phyloP scores from a whole-genome alignment of 192 early-diverging fungal species.

The Ambispora gerdemannii region DNA sequence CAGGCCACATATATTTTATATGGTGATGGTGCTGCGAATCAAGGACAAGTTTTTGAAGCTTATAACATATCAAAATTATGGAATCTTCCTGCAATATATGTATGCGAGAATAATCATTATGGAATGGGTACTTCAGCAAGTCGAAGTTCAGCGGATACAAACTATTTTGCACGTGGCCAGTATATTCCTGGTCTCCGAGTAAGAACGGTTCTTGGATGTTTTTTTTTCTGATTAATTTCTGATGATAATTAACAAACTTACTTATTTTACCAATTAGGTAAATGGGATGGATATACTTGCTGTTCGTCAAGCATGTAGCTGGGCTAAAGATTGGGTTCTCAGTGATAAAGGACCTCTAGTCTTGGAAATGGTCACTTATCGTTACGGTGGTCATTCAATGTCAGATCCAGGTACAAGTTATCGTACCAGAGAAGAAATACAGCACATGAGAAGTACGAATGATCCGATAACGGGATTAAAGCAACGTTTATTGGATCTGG shows the following conservation, averaged over 20 bases:
- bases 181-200: conserved; percentile 96
- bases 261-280: conserved; percentile 38
- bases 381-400: conserved; percentile 99
- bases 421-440: conserved; percentile 98
- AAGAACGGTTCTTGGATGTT: conserved; percentile 38
- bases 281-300: conserved; percentile 96
- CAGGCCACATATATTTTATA: conserved; percentile 89
- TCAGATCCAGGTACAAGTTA: conserved; percentile 99
- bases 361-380: conserved; percentile 96
- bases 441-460: conserved; percentile 92
- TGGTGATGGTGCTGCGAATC: conserved; percentile 97
- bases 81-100: conserved; percentile 89
- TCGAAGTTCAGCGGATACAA: conserved; percentile 88
- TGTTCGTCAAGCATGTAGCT: conserved; percentile 78
- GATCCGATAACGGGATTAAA: conserved; percentile 94
- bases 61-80: conserved; percentile 99
- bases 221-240: not conserved
- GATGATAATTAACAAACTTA: conserved; percentile 28
- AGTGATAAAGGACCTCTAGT: conserved; percentile 87
- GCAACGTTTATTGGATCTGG: conserved; percentile 71
- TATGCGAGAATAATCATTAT: conserved; percentile 99
- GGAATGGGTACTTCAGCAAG: conserved; percentile 94
- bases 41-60: conserved; percentile 98
- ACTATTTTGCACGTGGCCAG: conserved; percentile 94
- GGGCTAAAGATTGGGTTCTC: conserved; percentile 81